A percentile compares a stretch with the other conserved stretches of the same genome.
phyloP scores from a whole-genome alignment of 2,329 filamentous ascomycete genomes.

The Penicillium expansum region DNA sequence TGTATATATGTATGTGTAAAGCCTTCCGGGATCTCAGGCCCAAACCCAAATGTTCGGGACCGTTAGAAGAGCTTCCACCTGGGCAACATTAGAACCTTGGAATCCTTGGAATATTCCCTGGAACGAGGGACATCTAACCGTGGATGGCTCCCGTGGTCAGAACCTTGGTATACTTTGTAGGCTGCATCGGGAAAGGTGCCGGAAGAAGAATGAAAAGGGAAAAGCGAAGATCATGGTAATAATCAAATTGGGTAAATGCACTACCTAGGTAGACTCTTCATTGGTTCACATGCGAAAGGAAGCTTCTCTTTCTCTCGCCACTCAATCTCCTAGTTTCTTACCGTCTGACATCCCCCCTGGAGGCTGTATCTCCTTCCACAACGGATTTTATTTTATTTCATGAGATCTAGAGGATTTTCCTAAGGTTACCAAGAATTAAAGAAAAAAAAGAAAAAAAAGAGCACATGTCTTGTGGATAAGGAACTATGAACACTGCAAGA shows the following conservation, averaged over 20 bases:
- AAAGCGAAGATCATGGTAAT: background rate
- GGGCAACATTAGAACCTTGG: background rate
- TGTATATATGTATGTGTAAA: background rate
- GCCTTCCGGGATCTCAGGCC: background rate
- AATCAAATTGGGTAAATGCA: constrained; percentile 27
- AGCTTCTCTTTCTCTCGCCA: background rate
- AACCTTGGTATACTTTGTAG: background rate
- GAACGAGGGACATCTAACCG: background rate
- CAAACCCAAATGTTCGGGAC: background rate
- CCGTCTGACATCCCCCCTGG: background rate
- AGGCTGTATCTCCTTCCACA: constrained; percentile 7
- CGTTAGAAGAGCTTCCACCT: background rate
- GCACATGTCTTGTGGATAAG: background rate
- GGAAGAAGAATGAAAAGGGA: background rate
- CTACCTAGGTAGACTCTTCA: background rate
- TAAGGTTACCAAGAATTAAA: background rate
- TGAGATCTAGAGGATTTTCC: background rate
- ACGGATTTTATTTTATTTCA: background rate
- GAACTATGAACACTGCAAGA: background rate
- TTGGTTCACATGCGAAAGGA: constrained; percentile 3
- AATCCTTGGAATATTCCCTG: background rate
- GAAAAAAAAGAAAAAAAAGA: too few species aligned
- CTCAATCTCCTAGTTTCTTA: background rate
- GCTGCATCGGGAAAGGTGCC: background rate
- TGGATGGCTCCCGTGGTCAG: background rate